Evolutionary conservation across 768 basidiomycete species (phyloP).

Genomic region (Suillus luteus): DNA sequence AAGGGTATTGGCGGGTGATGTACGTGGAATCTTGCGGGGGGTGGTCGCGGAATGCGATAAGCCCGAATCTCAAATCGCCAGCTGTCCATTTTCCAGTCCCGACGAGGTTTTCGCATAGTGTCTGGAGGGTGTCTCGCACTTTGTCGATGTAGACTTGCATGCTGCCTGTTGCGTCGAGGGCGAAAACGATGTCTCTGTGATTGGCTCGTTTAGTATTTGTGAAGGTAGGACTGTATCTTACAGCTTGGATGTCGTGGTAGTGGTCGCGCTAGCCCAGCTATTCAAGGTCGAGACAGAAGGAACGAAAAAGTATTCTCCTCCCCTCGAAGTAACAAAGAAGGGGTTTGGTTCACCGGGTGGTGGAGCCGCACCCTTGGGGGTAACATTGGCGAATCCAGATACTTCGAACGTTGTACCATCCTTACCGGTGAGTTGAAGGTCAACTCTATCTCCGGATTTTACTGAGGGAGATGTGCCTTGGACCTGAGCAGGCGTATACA

Average conservation of each 20-base stretch:
- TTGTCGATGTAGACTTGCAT: no score
- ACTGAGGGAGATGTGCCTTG: neutral
- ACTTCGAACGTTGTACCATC: neutral
- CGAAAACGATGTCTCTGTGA: no score
- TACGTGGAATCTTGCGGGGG: slow-evolving; percentile 57
- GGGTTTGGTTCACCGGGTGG: neutral
- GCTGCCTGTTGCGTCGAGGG: no score
- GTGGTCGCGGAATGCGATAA: slow-evolving; percentile 59
- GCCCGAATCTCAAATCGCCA: slow-evolving; percentile 49
- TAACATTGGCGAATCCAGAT: neutral
- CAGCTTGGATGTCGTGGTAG: neutral
- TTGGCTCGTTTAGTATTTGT: neutral
- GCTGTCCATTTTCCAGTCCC: slow-evolving; percentile 47
- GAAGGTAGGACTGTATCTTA: neutral
- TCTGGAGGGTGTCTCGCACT: slow-evolving; percentile 33
- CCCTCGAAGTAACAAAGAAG: neutral
- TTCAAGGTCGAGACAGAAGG: slow-evolving; percentile 1
- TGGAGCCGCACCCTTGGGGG: neutral
- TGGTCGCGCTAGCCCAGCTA: neutral
- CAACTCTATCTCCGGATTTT: neutral
- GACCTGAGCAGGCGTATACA: neutral
- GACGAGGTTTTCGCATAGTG: slow-evolving; percentile 53
- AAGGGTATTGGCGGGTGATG: slow-evolving; percentile 50
- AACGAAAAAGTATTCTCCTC: neutral
- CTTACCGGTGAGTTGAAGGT: neutral